phyloP scores from a whole-genome alignment of 2,329 filamentous ascomycete genomes.

The Exophiala spinifera region DNA sequence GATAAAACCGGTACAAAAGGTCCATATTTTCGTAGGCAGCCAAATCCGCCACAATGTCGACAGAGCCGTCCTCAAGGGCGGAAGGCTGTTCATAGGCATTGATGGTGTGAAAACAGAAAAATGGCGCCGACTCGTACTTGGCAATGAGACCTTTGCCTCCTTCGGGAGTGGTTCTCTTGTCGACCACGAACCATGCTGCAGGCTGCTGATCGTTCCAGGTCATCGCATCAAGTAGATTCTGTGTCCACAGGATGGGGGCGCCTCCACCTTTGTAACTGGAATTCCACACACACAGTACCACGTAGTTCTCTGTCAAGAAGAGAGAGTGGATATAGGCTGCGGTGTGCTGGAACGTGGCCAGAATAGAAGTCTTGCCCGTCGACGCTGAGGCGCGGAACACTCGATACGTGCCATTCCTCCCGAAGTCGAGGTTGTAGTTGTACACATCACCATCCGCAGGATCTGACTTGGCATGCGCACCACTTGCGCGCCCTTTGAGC shows the following conservation, averaged over 20 bases:
- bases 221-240: constrained; percentile 68
- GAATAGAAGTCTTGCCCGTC: constrained; percentile 65
- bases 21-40: constrained; percentile 63
- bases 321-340: constrained; percentile 80
- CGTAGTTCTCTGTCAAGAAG: constrained; percentile 67
- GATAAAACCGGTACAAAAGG: constrained; percentile 65
- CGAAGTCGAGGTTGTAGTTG: constrained; percentile 73
- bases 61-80: constrained; percentile 36
- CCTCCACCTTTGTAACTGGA: constrained; percentile 60
- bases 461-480: constrained; percentile 69
- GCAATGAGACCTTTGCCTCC: constrained; percentile 63
- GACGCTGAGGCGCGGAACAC: constrained; percentile 63
- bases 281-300: constrained; percentile 71
- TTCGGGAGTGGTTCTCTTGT: constrained; percentile 49
- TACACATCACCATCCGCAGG: constrained; percentile 70
- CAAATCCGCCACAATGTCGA: constrained; percentile 64
- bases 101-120: constrained; percentile 76
- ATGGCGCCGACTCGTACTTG: constrained; percentile 63
- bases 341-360: constrained; percentile 61
- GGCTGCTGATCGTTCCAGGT: constrained; percentile 57
- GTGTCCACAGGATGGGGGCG: constrained; percentile 59
- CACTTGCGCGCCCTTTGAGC: constrained; percentile 64
- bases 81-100: constrained; percentile 69
- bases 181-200: constrained; percentile 71
- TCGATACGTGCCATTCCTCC: constrained; percentile 58